Evolutionary conservation across 2,329 filamentous ascomycete genomes (phyloP).

Genomic region (Alternaria infectoria): DNA sequence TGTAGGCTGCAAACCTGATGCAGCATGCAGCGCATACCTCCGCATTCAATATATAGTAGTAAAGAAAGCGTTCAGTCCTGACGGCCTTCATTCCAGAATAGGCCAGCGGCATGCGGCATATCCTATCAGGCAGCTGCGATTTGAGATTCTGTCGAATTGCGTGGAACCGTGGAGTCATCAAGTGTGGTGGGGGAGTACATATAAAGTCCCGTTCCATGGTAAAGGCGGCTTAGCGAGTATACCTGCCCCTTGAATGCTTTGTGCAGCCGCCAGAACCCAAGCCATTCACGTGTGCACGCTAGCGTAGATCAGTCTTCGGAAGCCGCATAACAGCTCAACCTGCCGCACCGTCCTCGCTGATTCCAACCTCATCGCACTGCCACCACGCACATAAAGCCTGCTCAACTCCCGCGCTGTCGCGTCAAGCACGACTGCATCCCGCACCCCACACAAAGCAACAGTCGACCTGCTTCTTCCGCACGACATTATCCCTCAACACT

Average conservation of each 20-base stretch:
- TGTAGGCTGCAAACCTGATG: too few species aligned
- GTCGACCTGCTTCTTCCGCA: not conserved
- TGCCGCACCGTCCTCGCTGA: not conserved
- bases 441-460: not conserved
- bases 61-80: not conserved
- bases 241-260: slow-evolving; percentile 6
- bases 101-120: not conserved
- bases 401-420: not conserved
- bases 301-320: slow-evolving; percentile 8
- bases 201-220: slow-evolving; percentile 4
- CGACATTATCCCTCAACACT: not conserved
- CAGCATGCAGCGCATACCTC: not conserved
- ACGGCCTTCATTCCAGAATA: not conserved
- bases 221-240: slow-evolving; percentile 3
- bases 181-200: not conserved
- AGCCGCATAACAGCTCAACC: not conserved
- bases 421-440: not conserved
- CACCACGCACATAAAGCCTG: not conserved
- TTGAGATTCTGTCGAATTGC: not conserved
- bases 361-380: not conserved
- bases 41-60: not conserved
- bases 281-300: slow-evolving; percentile 13
- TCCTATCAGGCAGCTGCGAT: not conserved
- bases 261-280: not conserved
- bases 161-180: not conserved